Evolutionary conservation across 495 filamentous ascomycete genomes (phyloP).

Genomic region (Lichenothelia convexa): DNA sequence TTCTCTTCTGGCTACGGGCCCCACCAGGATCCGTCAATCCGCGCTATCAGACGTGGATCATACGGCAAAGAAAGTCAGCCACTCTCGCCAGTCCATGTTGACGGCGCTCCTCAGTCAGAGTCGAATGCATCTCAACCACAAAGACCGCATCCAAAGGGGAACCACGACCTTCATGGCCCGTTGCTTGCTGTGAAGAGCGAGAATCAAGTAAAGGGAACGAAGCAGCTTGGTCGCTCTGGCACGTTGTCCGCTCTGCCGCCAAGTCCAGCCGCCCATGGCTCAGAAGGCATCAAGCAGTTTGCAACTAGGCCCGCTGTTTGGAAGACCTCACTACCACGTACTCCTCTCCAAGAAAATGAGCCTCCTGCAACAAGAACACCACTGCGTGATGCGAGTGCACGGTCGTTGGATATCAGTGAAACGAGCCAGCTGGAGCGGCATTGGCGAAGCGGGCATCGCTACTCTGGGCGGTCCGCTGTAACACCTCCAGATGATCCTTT

Average conservation of each 20-base stretch:
- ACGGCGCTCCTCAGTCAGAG: slow-evolving; percentile 6
- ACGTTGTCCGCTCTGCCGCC: too few species aligned
- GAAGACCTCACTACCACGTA: neutral
- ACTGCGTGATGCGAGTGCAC: too few species aligned
- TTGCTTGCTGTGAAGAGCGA: slow-evolving; percentile 5
- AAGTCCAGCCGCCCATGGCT: neutral
- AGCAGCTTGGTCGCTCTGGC: too few species aligned
- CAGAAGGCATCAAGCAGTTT: neutral
- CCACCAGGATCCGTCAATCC: slow-evolving; percentile 38
- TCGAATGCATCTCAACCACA: slow-evolving; percentile 5
- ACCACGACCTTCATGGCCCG: slow-evolving; percentile 2
- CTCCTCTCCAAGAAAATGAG: neutral
- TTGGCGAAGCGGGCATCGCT: too few species aligned
- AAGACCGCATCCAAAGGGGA: slow-evolving; percentile 8
- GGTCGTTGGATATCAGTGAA: too few species aligned
- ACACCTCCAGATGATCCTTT: too few species aligned
- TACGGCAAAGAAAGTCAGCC: slow-evolving; percentile 7
- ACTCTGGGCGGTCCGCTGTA: too few species aligned
- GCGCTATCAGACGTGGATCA: slow-evolving; percentile 23
- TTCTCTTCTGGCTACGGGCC: slow-evolving; percentile 52
- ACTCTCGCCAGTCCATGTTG: slow-evolving; percentile 5
- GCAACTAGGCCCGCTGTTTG: neutral
- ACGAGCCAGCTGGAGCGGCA: too few species aligned
- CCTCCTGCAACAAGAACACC: neutral
- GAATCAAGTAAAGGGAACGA: slow-evolving; percentile 5